Conservation (phyloP, 2,329 filamentous ascomycete species). For the Botrytis pseudocinerea region DNA sequence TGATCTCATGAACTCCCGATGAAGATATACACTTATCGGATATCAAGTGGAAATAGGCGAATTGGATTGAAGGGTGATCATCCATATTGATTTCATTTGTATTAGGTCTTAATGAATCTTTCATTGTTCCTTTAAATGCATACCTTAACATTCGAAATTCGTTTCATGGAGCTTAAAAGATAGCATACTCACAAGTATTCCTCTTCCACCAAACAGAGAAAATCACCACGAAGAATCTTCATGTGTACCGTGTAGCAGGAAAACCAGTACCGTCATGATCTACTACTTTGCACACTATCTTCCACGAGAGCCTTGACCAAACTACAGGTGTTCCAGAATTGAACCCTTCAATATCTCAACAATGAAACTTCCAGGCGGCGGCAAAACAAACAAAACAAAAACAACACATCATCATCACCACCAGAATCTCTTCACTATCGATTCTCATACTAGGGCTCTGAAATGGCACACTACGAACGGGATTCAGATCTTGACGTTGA, state of each 20-base stretch:
- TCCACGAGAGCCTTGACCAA: background rate
- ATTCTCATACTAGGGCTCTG: background rate
- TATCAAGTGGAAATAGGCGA: background rate
- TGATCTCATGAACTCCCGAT: background rate
- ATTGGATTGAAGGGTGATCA: background rate
- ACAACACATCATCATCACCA: background rate
- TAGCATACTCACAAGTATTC: background rate
- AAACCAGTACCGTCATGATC: background rate
- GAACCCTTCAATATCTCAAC: fast-evolving
- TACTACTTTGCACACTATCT: background rate
- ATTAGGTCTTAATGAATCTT: background rate
- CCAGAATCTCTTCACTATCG: background rate
- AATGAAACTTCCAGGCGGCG: background rate
- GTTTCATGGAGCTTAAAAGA: background rate
- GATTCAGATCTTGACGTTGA: background rate
- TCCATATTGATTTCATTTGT: background rate
- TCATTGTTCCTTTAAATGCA: fast-evolving
- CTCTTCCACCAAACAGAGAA: background rate
- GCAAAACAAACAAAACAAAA: background rate
- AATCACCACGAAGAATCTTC: too few species aligned
- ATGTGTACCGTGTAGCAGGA: background rate
- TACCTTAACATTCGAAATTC: background rate
- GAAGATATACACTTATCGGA: background rate
- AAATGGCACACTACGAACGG: background rate
- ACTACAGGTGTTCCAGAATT: background rate